Evolutionary conservation across 2,329 filamentous ascomycete species (phyloP).

Genomic region (Colletotrichum tanaceti): DNA sequence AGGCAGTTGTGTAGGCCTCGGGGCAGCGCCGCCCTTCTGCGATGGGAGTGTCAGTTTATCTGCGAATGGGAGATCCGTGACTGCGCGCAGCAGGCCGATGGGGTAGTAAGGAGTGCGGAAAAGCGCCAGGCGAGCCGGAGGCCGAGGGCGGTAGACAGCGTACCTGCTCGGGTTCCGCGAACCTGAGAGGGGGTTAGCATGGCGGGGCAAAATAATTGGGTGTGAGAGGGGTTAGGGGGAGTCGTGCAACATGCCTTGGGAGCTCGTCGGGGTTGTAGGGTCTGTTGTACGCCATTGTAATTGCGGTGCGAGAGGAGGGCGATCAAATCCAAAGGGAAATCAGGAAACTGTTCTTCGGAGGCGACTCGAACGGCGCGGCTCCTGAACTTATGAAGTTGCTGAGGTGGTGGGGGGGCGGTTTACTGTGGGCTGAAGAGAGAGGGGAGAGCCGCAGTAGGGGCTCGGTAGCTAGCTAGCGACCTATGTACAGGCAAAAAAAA

Average conservation of each 20-base stretch:
- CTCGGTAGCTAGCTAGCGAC: constrained; percentile 5
- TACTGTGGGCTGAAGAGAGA: constrained; percentile 23
- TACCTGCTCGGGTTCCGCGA: constrained; percentile 81
- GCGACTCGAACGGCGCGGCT: constrained; percentile 23
- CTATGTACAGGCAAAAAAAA: not conserved
- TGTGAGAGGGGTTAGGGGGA: constrained; percentile 34
- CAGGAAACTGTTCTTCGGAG: constrained; percentile 7
- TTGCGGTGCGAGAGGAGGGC: constrained; percentile 19
- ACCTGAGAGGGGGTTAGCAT: constrained; percentile 59
- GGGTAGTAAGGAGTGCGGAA: constrained; percentile 14
- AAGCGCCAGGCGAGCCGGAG: constrained; percentile 19
- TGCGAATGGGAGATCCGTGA: constrained; percentile 41
- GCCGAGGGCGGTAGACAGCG: constrained; percentile 40
- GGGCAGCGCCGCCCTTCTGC: constrained; percentile 42
- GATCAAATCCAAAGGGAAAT: constrained; percentile 17
- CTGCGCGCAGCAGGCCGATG: constrained; percentile 21
- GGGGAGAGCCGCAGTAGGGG: constrained; percentile 28
- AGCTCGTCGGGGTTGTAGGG: constrained; percentile 94
- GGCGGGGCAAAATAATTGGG: constrained; percentile 34
- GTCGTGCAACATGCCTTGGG: constrained; percentile 76
- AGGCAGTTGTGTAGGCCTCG: constrained; percentile 37
- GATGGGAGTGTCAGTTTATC: constrained; percentile 28
- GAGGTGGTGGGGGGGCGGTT: constrained; percentile 35
- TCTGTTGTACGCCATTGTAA: constrained; percentile 90
- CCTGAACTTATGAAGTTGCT: constrained; percentile 36